Conservation (phyloP, 1,284 basidiomycete genomes). For the Tausonia pullulans region DNA sequence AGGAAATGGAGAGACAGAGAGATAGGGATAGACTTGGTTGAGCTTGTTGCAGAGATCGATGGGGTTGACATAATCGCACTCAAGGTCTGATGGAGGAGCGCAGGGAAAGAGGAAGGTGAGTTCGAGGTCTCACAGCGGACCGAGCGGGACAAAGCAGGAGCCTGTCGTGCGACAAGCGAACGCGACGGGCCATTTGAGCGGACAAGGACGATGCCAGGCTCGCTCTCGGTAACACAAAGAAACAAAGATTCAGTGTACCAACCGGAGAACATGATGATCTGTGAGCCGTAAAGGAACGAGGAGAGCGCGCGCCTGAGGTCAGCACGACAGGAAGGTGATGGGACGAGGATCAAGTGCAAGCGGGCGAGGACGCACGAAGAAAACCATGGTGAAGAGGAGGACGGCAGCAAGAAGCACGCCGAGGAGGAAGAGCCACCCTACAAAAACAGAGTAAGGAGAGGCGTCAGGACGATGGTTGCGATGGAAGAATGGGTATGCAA, state of each 20-base stretch:
- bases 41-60: slow-evolving; percentile 99
- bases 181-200: neutral
- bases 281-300: slow-evolving; percentile 12
- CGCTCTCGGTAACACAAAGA: neutral
- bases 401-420: slow-evolving; percentile 85
- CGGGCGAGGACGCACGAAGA: slow-evolving; percentile 54
- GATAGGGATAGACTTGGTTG: slow-evolving; percentile 60
- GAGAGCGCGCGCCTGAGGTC: neutral
- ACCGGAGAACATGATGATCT: slow-evolving; percentile 99
- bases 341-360: neutral
- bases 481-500: neutral
- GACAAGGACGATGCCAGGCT: neutral
- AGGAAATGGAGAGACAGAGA: slow-evolving; percentile 16
- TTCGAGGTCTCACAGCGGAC: neutral
- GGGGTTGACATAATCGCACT: slow-evolving; percentile 86
- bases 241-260: neutral
- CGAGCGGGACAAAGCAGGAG: neutral
- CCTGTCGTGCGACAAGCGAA: neutral
- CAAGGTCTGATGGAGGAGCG: slow-evolving; percentile 1
- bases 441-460: neutral
- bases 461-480: neutral
- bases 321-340: too few species aligned
- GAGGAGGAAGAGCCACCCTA: slow-evolving; percentile 90
- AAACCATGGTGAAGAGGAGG: slow-evolving; percentile 92
- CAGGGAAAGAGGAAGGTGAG: neutral